Conservation (phyloP, 768 basidiomycete species). For the Termitomyces eurrhizus region DNA sequence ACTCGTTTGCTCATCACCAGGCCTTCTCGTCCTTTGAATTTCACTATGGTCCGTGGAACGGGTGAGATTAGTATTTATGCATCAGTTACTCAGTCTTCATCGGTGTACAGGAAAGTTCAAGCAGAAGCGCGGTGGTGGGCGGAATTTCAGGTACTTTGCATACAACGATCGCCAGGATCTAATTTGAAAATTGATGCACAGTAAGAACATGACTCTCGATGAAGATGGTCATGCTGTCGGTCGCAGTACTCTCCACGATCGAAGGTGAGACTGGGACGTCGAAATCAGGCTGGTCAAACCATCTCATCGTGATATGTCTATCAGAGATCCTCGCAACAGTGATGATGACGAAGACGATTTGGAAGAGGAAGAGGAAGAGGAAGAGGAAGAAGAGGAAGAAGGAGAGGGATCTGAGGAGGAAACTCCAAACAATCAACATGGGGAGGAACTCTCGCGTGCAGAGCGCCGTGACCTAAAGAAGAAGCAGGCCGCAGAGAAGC, state of each 20-base stretch:
- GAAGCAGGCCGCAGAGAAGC: constrained; percentile 49
- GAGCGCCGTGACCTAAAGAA: constrained; percentile 83
- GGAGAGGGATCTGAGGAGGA: constrained; percentile 43
- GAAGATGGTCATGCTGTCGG: constrained; percentile 49
- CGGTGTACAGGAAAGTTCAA: constrained; percentile 67
- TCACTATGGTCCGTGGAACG: constrained; percentile 47
- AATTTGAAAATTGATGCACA: constrained; percentile 20
- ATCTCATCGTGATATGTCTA: constrained; percentile 11
- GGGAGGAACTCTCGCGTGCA: constrained; percentile 61
- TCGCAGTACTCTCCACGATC: constrained; percentile 19
- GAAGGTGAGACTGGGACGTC: constrained; percentile 33
- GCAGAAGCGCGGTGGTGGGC: constrained; percentile 83
- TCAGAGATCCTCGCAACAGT: constrained; percentile 18
- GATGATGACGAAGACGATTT: constrained; percentile 35
- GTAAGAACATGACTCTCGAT: constrained; percentile 59
- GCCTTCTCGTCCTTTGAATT: constrained; percentile 6
- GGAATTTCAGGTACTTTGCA: constrained; percentile 65
- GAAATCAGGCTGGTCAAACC: neutral
- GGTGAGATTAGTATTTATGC: constrained; percentile 23
- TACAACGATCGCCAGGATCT: constrained; percentile 9
- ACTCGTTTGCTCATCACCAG: constrained; percentile 8
- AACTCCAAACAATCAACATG: constrained; percentile 26
- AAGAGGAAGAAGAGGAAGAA: constrained; percentile 35
- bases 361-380: constrained; percentile 37
- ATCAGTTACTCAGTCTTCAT: constrained; percentile 2